These are phyloP conservation scores for Jamesozyma spencerorum DNA, from an alignment of 805 yeast genomes.

Conservation along the genomic window DNA sequence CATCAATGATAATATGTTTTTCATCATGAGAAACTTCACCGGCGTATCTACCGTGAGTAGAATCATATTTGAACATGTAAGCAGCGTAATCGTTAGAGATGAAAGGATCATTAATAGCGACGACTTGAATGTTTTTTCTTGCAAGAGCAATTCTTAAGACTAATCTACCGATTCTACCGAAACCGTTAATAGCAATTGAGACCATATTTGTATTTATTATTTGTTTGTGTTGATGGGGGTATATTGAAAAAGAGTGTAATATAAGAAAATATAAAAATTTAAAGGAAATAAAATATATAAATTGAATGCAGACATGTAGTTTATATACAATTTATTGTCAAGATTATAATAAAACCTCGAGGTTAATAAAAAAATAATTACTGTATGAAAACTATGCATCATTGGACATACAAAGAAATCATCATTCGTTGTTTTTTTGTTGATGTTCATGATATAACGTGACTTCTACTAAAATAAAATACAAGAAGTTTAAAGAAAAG, in stretches of 20 bases:
- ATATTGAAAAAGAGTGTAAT: too few relatives aligned
- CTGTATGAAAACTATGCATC: too few relatives aligned
- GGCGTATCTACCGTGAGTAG: slow-evolving; percentile 56
- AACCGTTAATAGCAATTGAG: slow-evolving; percentile 58
- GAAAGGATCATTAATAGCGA: slow-evolving; percentile 64
- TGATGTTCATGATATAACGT: too few relatives aligned
- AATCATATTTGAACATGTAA: slow-evolving; percentile 68
- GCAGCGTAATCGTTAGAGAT: slow-evolving; percentile 62
- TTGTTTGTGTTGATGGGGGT: slow-evolving; percentile 4
- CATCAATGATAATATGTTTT: slow-evolving; percentile 45
- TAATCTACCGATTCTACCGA: slow-evolving; percentile 66
- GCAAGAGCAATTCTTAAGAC: slow-evolving; percentile 53
- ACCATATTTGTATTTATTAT: slow-evolving; percentile 11
- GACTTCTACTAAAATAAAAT: too few relatives aligned
- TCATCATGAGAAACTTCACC: slow-evolving; percentile 52
- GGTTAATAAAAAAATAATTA: too few relatives aligned
- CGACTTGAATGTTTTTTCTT: slow-evolving; percentile 47
- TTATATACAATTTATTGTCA: too few relatives aligned
- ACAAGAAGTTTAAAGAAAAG: too few relatives aligned
- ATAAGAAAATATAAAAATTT: neutral
- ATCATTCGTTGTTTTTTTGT: too few relatives aligned
- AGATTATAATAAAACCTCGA: too few relatives aligned
- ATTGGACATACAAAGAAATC: too few relatives aligned
- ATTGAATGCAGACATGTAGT: too few relatives aligned
- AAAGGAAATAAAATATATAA: neutral